Evolutionary conservation across 148 eudicot genomes (phyloP).

Genomic region (Cornus controversa): DNA sequence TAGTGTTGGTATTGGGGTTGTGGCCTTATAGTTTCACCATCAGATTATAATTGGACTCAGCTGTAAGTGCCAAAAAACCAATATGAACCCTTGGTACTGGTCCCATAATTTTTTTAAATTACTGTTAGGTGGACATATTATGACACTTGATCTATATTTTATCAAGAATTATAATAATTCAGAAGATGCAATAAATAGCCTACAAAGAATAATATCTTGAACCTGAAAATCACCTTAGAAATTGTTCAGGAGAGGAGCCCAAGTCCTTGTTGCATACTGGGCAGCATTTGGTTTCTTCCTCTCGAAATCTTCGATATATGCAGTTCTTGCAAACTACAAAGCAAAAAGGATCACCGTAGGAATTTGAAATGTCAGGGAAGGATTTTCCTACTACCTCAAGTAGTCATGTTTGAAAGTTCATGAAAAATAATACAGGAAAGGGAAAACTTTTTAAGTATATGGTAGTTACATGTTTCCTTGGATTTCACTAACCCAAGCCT

Average conservation of each 20-base stretch:
- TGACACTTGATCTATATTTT: not conserved
- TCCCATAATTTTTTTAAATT: not conserved
- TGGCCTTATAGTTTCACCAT: too few species aligned
- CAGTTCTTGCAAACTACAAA: not conserved
- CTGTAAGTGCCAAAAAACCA: not conserved
- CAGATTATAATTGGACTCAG: not conserved
- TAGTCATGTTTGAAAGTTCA: too few species aligned
- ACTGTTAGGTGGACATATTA: not conserved
- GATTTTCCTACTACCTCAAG: too few species aligned
- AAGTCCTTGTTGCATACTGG: not conserved
- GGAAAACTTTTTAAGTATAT: too few species aligned
- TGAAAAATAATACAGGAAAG: too few species aligned
- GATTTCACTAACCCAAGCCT: not conserved
- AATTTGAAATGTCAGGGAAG: not conserved
- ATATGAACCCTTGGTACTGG: not conserved
- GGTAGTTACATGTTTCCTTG: not conserved
- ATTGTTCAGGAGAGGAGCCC: not conserved
- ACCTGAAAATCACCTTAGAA: not conserved
- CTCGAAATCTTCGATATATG: not conserved
- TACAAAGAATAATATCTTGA: not conserved
- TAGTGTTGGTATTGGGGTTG: not conserved
- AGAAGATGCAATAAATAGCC: not conserved
- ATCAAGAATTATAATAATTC: not conserved
- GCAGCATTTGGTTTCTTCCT: not conserved
- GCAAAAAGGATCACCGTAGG: not conserved